Evolutionary conservation across 2,329 filamentous ascomycete genomes (phyloP), one percentile per base, ranked within the genome.

Genomic region (Microsporum ferrugineum): DNA sequence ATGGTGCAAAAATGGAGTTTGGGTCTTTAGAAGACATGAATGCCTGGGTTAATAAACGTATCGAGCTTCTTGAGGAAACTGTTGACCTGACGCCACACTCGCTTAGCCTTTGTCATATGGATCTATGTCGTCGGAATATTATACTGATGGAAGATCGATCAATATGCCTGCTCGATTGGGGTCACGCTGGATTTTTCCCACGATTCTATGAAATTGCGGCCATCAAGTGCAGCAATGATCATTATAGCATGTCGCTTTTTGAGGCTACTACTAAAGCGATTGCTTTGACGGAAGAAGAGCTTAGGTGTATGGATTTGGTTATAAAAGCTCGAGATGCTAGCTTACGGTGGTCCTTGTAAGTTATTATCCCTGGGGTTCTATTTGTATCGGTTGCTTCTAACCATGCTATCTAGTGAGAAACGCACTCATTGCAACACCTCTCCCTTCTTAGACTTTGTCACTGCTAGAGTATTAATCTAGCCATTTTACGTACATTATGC

Each of bases 121-220:
- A 71, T 58, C 60, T 70, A 5, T 64, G 63, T 60, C 67, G 65
- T 34, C 63, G 65, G 17, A 70, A 69, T 47, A 67, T 69, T 34
- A 68, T 69, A n/a, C 60, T 69, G 17, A 62, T 60, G 53, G 64
- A 66, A 41, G 66, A 69, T 29, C 57, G 62, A 39, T 64, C 41
- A 17, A 63, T 69, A 7, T 67, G 63, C 63, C 64, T 70, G 33
- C 49, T 69, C 36, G 66, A 70, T 43, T 70, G 67, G 68, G 66
- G 58, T 5, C 63, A 63, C 62, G 64, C 67, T 29, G 65, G 65
- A 12, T 61, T 70, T 55, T 69, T 63, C 58, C 66, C 66, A 17
- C 64, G 62, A 2, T 67, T 68, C 39, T 69, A 65, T 55, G 67
- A 70, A 61, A 39, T 64, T 34, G 63, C 63, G 8, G 62, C 60